Percentiles rank a stretch among this genome's conserved stretches.
Conservation (phyloP, 2,329 filamentous ascomycete genomes). For the Salinomyces thailandicus region DNA sequence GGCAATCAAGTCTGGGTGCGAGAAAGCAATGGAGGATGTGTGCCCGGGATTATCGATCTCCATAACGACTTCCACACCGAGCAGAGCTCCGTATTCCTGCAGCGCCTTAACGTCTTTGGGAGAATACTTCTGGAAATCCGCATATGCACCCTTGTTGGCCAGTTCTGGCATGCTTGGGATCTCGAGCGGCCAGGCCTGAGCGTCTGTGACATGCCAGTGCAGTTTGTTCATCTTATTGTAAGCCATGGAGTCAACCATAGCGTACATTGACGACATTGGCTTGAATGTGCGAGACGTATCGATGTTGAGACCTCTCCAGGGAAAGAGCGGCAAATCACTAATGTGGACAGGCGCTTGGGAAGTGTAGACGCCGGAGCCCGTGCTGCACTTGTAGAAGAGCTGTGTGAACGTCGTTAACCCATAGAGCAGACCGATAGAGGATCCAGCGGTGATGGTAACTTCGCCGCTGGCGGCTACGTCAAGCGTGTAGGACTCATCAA, state of each 20-base stretch:
- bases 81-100: constrained; percentile 58
- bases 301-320: constrained; percentile 68
- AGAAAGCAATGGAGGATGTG: constrained; percentile 55
- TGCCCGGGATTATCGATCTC: constrained; percentile 79
- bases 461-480: constrained; percentile 47
- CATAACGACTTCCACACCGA: constrained; percentile 60
- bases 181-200: constrained; percentile 76
- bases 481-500: constrained; percentile 69
- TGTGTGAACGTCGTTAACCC: constrained; percentile 70
- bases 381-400: constrained; percentile 60
- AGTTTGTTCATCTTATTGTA: constrained; percentile 78
- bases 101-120: constrained; percentile 53
- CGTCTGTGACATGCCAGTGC: constrained; percentile 72
- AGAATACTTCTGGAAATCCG: constrained; percentile 55
- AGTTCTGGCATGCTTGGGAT: constrained; percentile 65
- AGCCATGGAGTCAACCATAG: constrained; percentile 63
- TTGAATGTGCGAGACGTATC: constrained; percentile 68
- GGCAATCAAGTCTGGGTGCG: constrained; percentile 61
- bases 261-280: constrained; percentile 55
- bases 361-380: constrained; percentile 50
- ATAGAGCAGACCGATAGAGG: constrained; percentile 58
- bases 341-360: constrained; percentile 60
- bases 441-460: constrained; percentile 53
- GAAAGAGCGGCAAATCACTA: constrained; percentile 61
- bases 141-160: constrained; percentile 63